phyloP scores from a whole-genome alignment of 1,284 basidiomycete genomes.

The Coniferiporia weirii region DNA sequence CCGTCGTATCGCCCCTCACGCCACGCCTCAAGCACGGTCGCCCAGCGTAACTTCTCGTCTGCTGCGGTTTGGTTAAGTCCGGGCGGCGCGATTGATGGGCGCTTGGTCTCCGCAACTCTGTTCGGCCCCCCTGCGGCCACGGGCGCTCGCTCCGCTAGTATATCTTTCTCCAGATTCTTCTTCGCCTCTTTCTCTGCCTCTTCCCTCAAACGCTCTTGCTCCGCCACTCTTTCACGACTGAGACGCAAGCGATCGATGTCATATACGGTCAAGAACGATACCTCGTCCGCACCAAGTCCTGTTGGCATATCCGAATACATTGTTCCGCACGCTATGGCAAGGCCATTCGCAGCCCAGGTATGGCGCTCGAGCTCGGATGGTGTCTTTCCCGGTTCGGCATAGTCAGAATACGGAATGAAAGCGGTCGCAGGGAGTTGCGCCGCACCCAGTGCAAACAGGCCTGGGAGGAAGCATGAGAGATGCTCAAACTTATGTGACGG shows the following conservation, averaged over 20 bases:
- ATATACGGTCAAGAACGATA: slow-evolving; percentile 34
- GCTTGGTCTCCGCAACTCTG: background rate
- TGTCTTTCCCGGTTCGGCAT: background rate
- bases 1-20: slow-evolving; percentile 35
- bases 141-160: background rate
- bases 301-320: slow-evolving; percentile 57
- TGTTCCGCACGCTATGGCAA: slow-evolving; percentile 61
- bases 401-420: slow-evolving; percentile 20
- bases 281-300: slow-evolving; percentile 58
- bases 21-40: slow-evolving; percentile 50
- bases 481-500: slow-evolving; percentile 63
- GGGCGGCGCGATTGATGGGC: background rate
- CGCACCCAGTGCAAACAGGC: slow-evolving; percentile 66
- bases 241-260: slow-evolving; percentile 11
- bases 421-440: slow-evolving; percentile 47
- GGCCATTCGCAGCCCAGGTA: slow-evolving; percentile 61
- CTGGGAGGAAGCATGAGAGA: slow-evolving; percentile 74
- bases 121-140: background rate
- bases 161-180: background rate
- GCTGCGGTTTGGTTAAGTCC: slow-evolving; percentile 13
- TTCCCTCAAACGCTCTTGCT: background rate
- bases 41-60: slow-evolving; percentile 37
- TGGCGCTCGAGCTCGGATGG: slow-evolving; percentile 40
- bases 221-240: background rate
- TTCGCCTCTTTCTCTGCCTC: background rate